These are phyloP conservation scores for Phanerochaete carnosa DNA, from an alignment of 768 basidiomycete genomes.

Conservation along the genomic window DNA sequence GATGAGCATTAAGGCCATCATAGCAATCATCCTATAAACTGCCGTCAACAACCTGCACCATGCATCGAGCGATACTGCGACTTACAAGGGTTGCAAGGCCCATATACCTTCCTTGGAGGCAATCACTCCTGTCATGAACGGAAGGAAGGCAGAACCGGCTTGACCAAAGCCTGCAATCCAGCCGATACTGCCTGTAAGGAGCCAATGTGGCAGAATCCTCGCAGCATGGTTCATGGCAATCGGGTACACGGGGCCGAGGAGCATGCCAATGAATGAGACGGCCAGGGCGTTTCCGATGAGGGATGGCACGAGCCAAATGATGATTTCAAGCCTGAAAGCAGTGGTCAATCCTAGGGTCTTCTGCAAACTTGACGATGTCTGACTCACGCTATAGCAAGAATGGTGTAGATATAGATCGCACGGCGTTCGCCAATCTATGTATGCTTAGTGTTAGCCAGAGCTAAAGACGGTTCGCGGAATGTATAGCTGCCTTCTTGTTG, in stretches of 20 bases:
- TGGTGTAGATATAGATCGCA: slow-evolving; percentile 34
- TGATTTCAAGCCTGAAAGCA: slow-evolving; percentile 43
- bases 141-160: slow-evolving; percentile 47
- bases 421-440: slow-evolving; percentile 35
- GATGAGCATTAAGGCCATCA: slow-evolving; percentile 14
- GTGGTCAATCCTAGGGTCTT: background rate
- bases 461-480: background rate
- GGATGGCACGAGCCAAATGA: slow-evolving; percentile 55
- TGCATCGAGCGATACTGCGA: background rate
- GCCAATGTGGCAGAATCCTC: slow-evolving; percentile 41
- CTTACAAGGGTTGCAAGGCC: slow-evolving; percentile 49
- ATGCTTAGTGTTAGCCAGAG: background rate
- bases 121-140: slow-evolving; percentile 48
- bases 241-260: slow-evolving; percentile 47
- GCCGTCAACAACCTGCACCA: background rate
- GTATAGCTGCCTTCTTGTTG: slow-evolving; percentile 35
- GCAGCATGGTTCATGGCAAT: slow-evolving; percentile 39
- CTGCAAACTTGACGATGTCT: background rate
- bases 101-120: slow-evolving; percentile 39
- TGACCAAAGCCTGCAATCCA: slow-evolving; percentile 54
- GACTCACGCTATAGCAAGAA: slow-evolving; percentile 35
- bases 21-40: slow-evolving; percentile 11
- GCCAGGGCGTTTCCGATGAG: slow-evolving; percentile 52
- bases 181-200: slow-evolving; percentile 40
- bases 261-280: slow-evolving; percentile 50